These are phyloP conservation scores for Citrullus mucosospermus DNA, from an alignment of 306 rosid genomes.

Conservation along the genomic window DNA sequence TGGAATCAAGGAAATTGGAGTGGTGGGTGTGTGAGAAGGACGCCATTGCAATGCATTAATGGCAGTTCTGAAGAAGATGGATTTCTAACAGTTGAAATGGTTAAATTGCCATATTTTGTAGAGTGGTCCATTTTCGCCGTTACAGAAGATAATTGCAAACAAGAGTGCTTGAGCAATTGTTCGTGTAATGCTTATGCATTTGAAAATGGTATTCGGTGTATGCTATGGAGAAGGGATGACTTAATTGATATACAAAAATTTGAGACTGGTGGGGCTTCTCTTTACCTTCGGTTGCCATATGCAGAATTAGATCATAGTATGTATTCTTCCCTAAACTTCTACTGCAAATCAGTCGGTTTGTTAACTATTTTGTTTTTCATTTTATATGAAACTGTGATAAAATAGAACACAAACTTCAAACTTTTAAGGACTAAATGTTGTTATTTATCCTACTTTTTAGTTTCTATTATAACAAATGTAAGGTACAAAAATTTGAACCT, in stretches of 20 bases:
- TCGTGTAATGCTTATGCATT: background rate
- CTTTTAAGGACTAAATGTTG: too few species aligned
- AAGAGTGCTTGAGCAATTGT: background rate
- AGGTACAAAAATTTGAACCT: too few species aligned
- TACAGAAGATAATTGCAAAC: background rate
- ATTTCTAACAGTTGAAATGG: slow-evolving; percentile 8
- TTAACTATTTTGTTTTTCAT: too few species aligned
- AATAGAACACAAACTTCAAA: too few species aligned
- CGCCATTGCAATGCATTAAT: slow-evolving; percentile 15
- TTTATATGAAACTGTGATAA: too few species aligned
- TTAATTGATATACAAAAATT: background rate
- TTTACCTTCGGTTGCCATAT: background rate
- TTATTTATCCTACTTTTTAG: too few species aligned
- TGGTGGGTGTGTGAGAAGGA: slow-evolving; percentile 26
- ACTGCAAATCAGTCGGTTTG: background rate
- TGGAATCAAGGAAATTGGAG: slow-evolving; percentile 19
- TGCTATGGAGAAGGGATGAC: background rate
- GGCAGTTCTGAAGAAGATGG: slow-evolving; percentile 11
- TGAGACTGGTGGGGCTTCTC: background rate
- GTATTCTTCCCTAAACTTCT: background rate
- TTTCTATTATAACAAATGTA: too few species aligned
- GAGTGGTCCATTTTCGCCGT: background rate
- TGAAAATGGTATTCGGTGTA: background rate
- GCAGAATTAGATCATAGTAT: background rate
- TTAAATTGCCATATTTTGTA: slow-evolving; percentile 20